phyloP scores from a whole-genome alignment of 192 early-diverging fungal species.

The Backusella westeae region DNA sequence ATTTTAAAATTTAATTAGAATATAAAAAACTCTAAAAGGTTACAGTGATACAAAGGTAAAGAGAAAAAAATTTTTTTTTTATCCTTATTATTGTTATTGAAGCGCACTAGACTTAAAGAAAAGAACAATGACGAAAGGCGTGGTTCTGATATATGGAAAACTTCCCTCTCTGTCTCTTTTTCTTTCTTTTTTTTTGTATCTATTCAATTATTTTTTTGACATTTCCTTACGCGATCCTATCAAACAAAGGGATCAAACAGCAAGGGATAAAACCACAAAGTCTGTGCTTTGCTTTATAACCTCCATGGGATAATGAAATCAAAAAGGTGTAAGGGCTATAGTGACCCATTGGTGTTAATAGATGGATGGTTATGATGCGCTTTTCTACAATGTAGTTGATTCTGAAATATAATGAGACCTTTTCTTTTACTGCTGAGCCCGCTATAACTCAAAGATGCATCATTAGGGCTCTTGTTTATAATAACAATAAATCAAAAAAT shows the following conservation, averaged over 20 bases:
- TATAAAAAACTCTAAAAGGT: not conserved
- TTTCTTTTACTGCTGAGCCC: not conserved
- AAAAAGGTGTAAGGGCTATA: not conserved
- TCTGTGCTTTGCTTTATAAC: not conserved
- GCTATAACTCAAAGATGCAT: not conserved
- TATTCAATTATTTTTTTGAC: not conserved
- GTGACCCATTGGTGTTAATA: not conserved
- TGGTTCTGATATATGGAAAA: not conserved
- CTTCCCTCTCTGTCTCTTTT: not conserved
- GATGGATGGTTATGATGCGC: not conserved
- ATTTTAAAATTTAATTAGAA: not conserved
- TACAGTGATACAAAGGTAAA: not conserved
- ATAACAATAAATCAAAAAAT: too few species aligned
- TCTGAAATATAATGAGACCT: not conserved
- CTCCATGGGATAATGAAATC: not conserved
- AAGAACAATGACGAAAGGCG: not conserved
- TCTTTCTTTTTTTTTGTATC: not conserved
- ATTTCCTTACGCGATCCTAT: not conserved
- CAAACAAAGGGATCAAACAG: not conserved
- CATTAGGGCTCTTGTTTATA: not conserved
- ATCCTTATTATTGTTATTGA: not conserved
- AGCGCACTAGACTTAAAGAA: not conserved
- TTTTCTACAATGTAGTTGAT: not conserved
- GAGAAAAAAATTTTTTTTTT: not conserved
- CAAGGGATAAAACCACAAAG: not conserved